Evolutionary conservation across 768 basidiomycete species (phyloP).

Genomic region (Leccinum broughii): DNA sequence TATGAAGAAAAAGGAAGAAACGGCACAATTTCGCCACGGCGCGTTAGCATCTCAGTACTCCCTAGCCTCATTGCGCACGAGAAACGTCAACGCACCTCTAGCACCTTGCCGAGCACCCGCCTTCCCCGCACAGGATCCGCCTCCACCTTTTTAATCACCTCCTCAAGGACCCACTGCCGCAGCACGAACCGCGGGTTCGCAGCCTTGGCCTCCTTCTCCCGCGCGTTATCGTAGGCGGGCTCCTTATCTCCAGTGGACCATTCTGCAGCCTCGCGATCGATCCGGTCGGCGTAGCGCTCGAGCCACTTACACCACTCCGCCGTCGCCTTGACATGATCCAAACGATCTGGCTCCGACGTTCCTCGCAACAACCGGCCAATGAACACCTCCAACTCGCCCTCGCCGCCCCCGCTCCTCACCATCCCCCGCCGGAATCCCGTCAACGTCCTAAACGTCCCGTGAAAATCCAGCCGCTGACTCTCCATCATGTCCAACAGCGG

Average conservation of each 20-base stretch:
- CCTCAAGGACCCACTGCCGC: conserved; percentile 95
- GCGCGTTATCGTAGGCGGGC: conserved; percentile 43
- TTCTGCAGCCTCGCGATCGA: conserved; percentile 50
- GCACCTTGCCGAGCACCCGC: conserved; percentile 72
- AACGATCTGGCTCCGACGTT: conserved; percentile 46
- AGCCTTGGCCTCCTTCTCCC: conserved; percentile 49
- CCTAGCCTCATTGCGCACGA: background rate
- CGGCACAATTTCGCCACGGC: too few relatives aligned
- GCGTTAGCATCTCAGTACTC: background rate
- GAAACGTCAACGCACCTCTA: conserved; percentile 55
- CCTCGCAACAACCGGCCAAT: conserved; percentile 45
- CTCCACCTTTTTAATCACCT: conserved; percentile 80
- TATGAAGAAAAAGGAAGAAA: conserved; percentile 33
- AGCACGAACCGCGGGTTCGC: conserved; percentile 92
- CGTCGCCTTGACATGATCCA: conserved; percentile 47
- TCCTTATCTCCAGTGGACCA: conserved; percentile 37
- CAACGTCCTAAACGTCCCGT: conserved; percentile 78
- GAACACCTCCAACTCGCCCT: conserved; percentile 38
- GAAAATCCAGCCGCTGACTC: conserved; percentile 79
- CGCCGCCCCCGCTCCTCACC: conserved; percentile 18
- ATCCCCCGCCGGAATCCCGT: conserved; percentile 55
- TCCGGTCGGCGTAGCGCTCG: conserved; percentile 55
- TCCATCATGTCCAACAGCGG: conserved; percentile 79
- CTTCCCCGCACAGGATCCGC: conserved; percentile 62
- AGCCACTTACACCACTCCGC: conserved; percentile 67